Evolutionary conservation across 169 alveolate genomes (phyloP).

Genomic region (Pseudocohnilembus persalinus): DNA sequence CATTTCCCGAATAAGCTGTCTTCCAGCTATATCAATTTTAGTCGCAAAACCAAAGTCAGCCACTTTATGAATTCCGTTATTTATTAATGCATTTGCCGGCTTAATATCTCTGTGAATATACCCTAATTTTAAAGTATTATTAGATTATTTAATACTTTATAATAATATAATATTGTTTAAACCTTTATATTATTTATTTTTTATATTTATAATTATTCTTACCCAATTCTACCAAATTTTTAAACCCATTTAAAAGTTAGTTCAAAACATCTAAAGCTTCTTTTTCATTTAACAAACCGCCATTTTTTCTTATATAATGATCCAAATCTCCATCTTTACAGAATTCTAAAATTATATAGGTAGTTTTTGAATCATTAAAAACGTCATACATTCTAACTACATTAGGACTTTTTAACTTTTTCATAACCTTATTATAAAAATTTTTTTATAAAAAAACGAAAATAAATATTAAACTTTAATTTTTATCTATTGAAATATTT

Average conservation of each 20-base stretch:
- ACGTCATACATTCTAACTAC: conserved; percentile 25
- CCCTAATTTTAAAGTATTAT: too few species aligned
- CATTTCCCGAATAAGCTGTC: conserved; percentile 6
- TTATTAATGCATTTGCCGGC: conserved; percentile 71
- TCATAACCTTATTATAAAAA: conserved; percentile 31
- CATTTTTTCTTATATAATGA: conserved; percentile 18
- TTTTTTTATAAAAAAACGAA: too few species aligned
- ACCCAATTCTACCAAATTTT: conserved; percentile 14
- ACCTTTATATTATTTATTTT: too few species aligned
- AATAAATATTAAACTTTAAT: too few species aligned
- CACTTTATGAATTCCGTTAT: conserved; percentile 20
- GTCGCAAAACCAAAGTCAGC: conserved; percentile 49
- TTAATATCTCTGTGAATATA: conserved; percentile 76
- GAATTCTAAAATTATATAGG: conserved; percentile 23
- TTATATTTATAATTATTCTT: too few species aligned
- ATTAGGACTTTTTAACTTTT: conserved; percentile 17
- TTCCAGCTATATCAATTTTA: conserved; percentile 24
- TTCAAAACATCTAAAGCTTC: conserved; percentile 19
- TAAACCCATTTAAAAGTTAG: conserved; percentile 28
- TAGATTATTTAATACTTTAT: too few species aligned
- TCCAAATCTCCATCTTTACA: conserved; percentile 40
- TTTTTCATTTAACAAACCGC: conserved; percentile 22
- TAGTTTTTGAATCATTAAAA: not conserved
- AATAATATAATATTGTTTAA: too few species aligned
- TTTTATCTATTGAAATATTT: too few species aligned